phyloP scores from a whole-genome alignment of 352 stramenopile genomes.

The Phytopythium oedochilum region DNA sequence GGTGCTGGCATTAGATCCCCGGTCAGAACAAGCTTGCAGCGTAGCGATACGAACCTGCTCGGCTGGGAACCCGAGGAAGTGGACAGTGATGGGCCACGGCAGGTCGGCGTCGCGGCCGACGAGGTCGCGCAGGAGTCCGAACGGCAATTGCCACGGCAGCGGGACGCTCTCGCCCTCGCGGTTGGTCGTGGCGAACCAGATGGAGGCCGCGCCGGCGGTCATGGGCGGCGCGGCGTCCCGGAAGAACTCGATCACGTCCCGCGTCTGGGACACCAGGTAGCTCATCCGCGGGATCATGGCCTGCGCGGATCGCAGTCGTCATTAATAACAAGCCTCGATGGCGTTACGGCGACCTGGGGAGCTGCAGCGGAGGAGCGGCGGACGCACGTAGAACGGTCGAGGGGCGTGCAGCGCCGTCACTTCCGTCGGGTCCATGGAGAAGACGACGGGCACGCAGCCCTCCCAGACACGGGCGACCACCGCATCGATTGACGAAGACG shows the following conservation, averaged over 20 bases:
- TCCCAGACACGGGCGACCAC: constrained; percentile 49
- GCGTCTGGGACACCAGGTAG: constrained; percentile 70
- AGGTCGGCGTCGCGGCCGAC: constrained; percentile 18
- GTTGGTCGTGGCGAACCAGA: constrained; percentile 66
- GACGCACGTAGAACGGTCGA: constrained; percentile 72
- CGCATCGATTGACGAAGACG: not conserved
- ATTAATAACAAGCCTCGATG: too few relatives aligned
- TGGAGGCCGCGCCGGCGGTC: constrained; percentile 35
- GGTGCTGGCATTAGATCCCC: too few relatives aligned
- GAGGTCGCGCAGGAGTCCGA: constrained; percentile 67
- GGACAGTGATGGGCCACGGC: constrained; percentile 72
- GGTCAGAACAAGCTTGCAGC: too few relatives aligned
- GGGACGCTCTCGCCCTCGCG: constrained; percentile 19
- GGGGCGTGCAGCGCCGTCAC: constrained; percentile 78
- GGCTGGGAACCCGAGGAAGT: constrained; percentile 69
- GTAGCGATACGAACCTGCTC: constrained; percentile 39
- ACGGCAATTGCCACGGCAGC: constrained; percentile 78
- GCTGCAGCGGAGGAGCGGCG: not conserved
- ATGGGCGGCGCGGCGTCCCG: constrained; percentile 65
- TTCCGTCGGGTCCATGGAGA: constrained; percentile 66
- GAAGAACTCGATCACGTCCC: constrained; percentile 76
- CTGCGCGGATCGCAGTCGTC: too few relatives aligned
- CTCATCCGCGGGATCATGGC: constrained; percentile 81
- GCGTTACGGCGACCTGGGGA: too few relatives aligned
- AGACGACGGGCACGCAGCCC: constrained; percentile 65